Evolutionary conservation across 1,139 yeast genomes (phyloP).

Genomic region (Geotrichum fermentans): DNA sequence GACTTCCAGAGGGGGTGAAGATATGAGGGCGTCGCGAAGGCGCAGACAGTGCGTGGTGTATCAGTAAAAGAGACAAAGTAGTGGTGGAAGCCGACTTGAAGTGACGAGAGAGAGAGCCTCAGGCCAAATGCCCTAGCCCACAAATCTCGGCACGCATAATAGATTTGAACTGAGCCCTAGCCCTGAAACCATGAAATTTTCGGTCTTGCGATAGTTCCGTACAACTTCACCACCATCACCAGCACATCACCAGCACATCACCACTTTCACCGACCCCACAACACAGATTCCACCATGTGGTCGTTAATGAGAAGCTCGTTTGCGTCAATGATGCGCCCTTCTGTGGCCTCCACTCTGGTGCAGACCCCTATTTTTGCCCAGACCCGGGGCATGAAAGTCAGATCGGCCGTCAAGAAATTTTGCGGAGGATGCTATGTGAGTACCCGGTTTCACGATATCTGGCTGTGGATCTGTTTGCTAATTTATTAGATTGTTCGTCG

Average conservation of each 20-base stretch:
- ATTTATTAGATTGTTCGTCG: slow-evolving; percentile 63
- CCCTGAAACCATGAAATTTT: neutral
- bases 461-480: no score
- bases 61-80: no score
- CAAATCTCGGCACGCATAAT: no score
- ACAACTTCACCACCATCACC: neutral
- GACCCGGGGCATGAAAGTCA: slow-evolving; percentile 57
- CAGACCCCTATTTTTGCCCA: slow-evolving; percentile 22
- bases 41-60: no score
- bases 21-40: no score
- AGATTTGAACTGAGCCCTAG: no score
- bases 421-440: slow-evolving; percentile 78
- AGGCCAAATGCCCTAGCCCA: no score
- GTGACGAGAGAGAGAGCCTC: no score
- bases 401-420: slow-evolving; percentile 84
- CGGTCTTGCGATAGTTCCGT: neutral
- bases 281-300: slow-evolving; percentile 13
- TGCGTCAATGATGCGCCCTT: slow-evolving; percentile 19
- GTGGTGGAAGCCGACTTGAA: no score
- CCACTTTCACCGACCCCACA: neutral
- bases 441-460: no score
- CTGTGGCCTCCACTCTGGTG: slow-evolving; percentile 17
- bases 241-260: neutral
- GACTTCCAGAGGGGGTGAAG: neutral
- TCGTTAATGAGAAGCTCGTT: slow-evolving; percentile 16